These are phyloP conservation scores for Durusdinium trenchii DNA, from an alignment of 73 alveolate genomes.

Conservation along the genomic window DNA sequence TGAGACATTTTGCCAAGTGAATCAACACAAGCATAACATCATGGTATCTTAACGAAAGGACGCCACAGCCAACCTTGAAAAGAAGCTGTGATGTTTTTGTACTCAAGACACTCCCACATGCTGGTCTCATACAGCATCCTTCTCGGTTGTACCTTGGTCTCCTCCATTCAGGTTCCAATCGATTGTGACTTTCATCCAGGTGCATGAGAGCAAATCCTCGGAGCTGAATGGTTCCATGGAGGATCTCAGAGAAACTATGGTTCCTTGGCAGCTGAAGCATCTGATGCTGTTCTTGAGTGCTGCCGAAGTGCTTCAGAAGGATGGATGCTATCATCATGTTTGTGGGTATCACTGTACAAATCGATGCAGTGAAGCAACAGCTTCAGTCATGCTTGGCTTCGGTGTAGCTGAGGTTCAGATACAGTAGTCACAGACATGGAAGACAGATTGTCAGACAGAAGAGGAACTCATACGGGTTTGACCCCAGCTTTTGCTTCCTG, in stretches of 20 bases:
- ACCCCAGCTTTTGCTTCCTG: no score
- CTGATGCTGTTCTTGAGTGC: neutral
- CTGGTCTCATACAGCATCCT: no score
- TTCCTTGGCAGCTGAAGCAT: neutral
- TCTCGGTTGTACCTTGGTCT: neutral
- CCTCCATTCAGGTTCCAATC: neutral
- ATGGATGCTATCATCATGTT: no score
- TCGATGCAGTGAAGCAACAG: neutral
- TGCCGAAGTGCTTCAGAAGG: no score
- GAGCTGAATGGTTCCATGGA: constrained; percentile 52
- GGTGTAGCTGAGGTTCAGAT: neutral
- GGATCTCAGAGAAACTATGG: constrained; percentile 8
- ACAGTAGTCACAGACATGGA: no score
- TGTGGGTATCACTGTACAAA: no score
- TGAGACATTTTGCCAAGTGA: no score
- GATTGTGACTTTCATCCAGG: neutral
- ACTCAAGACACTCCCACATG: no score
- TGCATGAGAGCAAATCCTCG: constrained; percentile 37
- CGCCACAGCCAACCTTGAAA: no score
- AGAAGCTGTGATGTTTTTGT: no score
- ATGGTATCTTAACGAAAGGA: no score
- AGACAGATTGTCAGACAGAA: neutral
- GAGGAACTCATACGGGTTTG: neutral
- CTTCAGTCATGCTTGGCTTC: neutral
- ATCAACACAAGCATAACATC: no score